phyloP scores from a whole-genome alignment of 2,329 filamentous ascomycete genomes.

The Penicillium vulpinum region DNA sequence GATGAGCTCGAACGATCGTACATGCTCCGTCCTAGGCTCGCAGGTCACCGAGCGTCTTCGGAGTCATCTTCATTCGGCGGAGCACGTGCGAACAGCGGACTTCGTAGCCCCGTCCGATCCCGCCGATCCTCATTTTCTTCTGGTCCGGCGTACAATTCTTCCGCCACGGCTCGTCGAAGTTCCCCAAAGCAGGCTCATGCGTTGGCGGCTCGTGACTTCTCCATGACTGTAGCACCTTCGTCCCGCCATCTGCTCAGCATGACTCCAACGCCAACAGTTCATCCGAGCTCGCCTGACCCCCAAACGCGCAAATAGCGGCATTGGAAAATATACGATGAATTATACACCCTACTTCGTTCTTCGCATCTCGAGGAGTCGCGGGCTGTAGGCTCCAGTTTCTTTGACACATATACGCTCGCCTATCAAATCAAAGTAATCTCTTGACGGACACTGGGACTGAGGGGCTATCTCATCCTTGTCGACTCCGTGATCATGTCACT shows the following conservation, averaged over 20 bases:
- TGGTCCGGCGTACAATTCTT: constrained; percentile 6
- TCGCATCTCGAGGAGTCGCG: not conserved
- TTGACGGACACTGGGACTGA: not conserved
- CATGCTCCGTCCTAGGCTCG: not conserved
- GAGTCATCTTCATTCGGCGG: constrained; percentile 11
- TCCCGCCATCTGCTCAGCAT: constrained; percentile 28
- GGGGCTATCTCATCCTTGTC: not conserved
- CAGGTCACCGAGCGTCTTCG: constrained; percentile 10
- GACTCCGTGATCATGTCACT: not conserved
- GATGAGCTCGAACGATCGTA: constrained; percentile 14
- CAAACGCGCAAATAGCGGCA: constrained; percentile 10
- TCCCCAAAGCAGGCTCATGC: constrained; percentile 17
- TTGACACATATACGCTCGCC: not conserved
- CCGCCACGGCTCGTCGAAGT: constrained; percentile 4
- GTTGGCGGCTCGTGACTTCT: constrained; percentile 18
- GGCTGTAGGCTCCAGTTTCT: not conserved
- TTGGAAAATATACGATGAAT: not conserved
- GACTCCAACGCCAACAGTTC: constrained; percentile 20
- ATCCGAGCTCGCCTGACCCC: constrained; percentile 19
- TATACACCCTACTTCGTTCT: not conserved
- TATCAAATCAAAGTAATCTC: not conserved
- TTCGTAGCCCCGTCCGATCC: constrained; percentile 17
- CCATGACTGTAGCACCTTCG: constrained; percentile 23
- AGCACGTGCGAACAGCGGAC: not conserved
- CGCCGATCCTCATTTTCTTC: constrained; percentile 27